These are phyloP conservation scores for Beauveria sp. DNA, from an alignment of 2,329 filamentous ascomycete species.

Conservation along the genomic window DNA sequence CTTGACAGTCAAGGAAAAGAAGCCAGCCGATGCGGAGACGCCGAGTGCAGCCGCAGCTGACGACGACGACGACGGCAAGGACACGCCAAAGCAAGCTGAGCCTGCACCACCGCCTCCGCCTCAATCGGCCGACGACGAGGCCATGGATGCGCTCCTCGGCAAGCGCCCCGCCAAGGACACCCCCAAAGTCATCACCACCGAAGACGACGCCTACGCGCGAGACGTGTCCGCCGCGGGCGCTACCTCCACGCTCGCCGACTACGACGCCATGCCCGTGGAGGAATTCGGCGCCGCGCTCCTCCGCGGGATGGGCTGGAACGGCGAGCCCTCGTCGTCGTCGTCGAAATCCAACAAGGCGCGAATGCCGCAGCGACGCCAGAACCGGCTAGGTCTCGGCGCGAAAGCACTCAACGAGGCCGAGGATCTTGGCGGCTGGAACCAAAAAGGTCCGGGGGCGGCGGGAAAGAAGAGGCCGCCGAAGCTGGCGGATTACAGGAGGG, in stretches of 20 bases:
- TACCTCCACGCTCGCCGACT: slow-evolving; percentile 70
- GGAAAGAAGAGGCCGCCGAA: slow-evolving; percentile 30
- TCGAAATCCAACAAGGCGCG: slow-evolving; percentile 54
- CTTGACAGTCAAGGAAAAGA: slow-evolving; percentile 37
- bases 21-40: not conserved
- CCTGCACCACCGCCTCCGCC: not conserved
- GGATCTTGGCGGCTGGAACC: slow-evolving; percentile 76
- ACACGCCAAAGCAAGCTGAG: not conserved
- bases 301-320: slow-evolving; percentile 94
- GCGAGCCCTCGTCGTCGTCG: slow-evolving; percentile 33
- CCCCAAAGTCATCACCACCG: slow-evolving; percentile 46
- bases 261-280: slow-evolving; percentile 83
- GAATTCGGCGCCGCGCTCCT: slow-evolving; percentile 89
- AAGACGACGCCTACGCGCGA: slow-evolving; percentile 60
- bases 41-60: not conserved
- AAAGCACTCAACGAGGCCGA: slow-evolving; percentile 67
- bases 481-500: slow-evolving; percentile 42
- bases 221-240: slow-evolving; percentile 69
- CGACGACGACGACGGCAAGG: slow-evolving; percentile 10
- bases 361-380: slow-evolving; percentile 56
- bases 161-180: slow-evolving; percentile 37
- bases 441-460: slow-evolving; percentile 41
- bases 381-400: slow-evolving; percentile 80
- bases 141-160: slow-evolving; percentile 59
- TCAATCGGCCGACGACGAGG: slow-evolving; percentile 39